A percentile compares a stretch with the other conserved stretches of the same genome.
Conservation (phyloP, 192 early-diverging fungal genomes). For the Umbelopsis ramanniana region DNA sequence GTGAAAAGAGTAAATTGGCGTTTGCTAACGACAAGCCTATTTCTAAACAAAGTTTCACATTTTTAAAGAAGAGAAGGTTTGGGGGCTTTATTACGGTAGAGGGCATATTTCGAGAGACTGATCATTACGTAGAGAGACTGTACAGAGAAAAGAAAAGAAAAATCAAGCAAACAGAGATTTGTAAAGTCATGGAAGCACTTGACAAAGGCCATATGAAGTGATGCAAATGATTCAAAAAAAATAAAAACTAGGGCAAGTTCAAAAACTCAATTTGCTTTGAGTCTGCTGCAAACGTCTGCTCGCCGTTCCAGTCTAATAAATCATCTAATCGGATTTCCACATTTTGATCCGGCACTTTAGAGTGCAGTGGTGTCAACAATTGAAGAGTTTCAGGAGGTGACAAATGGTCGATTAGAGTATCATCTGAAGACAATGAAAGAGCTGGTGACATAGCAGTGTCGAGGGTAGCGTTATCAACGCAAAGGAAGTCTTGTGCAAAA, state of each 20-base stretch:
- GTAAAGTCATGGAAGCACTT: background rate
- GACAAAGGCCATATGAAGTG: conserved; percentile 6
- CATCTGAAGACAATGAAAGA: conserved; percentile 35
- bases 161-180: background rate
- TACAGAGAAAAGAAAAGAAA: background rate
- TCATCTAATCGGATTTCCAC: conserved; percentile 38
- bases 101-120: background rate
- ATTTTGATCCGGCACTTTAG: background rate
- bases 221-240: conserved; percentile 18
- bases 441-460: conserved; percentile 32
- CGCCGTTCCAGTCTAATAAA: conserved; percentile 44
- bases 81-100: background rate
- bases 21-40: no score
- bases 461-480: conserved; percentile 5
- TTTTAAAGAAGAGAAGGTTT: background rate
- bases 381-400: background rate
- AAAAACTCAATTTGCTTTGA: conserved; percentile 20
- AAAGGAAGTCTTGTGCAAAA: conserved; percentile 18
- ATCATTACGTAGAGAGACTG: background rate
- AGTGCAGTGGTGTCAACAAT: conserved; percentile 19
- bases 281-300: conserved; percentile 26
- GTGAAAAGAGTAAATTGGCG: no score
- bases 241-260: conserved; percentile 1
- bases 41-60: no score
- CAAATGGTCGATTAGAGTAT: conserved; percentile 23